Percentiles rank a stretch among this genome's conserved stretches.
Conservation (phyloP, 768 basidiomycete genomes). For the Mycena belliarum region DNA sequence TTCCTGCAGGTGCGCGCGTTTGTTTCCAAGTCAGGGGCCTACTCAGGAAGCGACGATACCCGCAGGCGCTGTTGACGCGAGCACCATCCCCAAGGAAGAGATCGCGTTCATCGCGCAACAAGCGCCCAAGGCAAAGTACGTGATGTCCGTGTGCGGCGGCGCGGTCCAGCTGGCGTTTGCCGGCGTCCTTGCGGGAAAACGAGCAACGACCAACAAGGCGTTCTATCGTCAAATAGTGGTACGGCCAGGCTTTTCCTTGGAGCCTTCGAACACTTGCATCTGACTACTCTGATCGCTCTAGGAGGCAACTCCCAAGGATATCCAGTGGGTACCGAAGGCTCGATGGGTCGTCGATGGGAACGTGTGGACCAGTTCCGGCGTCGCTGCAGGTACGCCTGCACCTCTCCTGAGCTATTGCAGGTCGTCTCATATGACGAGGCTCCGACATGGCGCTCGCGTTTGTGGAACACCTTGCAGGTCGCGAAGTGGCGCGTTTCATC, state of each 20-base stretch:
- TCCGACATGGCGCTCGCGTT: slow-evolving; percentile 38
- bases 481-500: slow-evolving; percentile 20
- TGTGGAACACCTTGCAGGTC: slow-evolving; percentile 30
- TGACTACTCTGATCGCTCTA: neutral
- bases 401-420: neutral
- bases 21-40: too few relatives aligned
- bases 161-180: too few relatives aligned
- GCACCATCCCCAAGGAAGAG: too few relatives aligned
- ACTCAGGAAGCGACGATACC: too few relatives aligned
- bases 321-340: slow-evolving; percentile 36
- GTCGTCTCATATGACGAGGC: slow-evolving; percentile 17
- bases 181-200: too few relatives aligned
- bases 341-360: slow-evolving; percentile 37
- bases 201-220: too few relatives aligned
- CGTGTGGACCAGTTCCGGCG: slow-evolving; percentile 39
- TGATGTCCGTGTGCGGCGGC: too few relatives aligned
- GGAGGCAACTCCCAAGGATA: slow-evolving; percentile 24
- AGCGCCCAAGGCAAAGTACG: too few relatives aligned
- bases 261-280: too few relatives aligned
- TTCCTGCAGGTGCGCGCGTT: slow-evolving; percentile 20
- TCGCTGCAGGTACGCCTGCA: slow-evolving; percentile 33
- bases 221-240: slow-evolving; percentile 29
- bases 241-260: neutral
- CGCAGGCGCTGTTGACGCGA: too few relatives aligned
- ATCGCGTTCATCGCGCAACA: too few relatives aligned